Evolutionary conservation across 2,329 filamentous ascomycete genomes (phyloP).

Genomic region (Alternaria incomplexa): DNA sequence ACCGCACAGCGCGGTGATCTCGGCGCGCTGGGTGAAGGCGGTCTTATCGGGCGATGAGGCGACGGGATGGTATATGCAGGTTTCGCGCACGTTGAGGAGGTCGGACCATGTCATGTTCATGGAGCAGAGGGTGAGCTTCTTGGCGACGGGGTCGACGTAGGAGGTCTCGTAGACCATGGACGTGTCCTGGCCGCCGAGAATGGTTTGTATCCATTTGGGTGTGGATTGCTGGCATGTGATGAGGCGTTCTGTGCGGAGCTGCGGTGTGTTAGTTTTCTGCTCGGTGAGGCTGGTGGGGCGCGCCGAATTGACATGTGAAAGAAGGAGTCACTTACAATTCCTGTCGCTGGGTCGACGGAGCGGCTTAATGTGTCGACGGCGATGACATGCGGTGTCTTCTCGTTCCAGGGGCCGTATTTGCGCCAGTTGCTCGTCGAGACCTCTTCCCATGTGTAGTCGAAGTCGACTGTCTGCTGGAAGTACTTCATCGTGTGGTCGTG

Average conservation of each 20-base stretch:
- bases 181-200: slow-evolving; percentile 80
- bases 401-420: slow-evolving; percentile 99
- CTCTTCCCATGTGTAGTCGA: slow-evolving; percentile 98
- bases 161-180: slow-evolving; percentile 94
- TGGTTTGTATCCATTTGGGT: slow-evolving; percentile 78
- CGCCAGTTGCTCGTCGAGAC: slow-evolving; percentile 97
- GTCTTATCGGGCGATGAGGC: slow-evolving; percentile 65
- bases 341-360: slow-evolving; percentile 65
- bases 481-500: slow-evolving; percentile 75
- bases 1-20: slow-evolving; percentile 92
- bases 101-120: slow-evolving; percentile 94
- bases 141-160: slow-evolving; percentile 82
- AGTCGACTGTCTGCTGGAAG: slow-evolving; percentile 87
- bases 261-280: slow-evolving; percentile 15
- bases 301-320: slow-evolving; percentile 14
- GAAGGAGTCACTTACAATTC: slow-evolving; percentile 63
- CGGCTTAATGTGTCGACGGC: slow-evolving; percentile 92
- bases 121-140: slow-evolving; percentile 95
- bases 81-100: slow-evolving; percentile 89
- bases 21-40: slow-evolving; percentile 84
- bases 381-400: slow-evolving; percentile 95
- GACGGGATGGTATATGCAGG: slow-evolving; percentile 79
- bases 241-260: slow-evolving; percentile 74
- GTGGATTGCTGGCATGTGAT: slow-evolving; percentile 70
- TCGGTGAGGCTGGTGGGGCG: slow-evolving; percentile 1